These are phyloP conservation scores for Podospora bellae-mahoneyi DNA, from an alignment of 495 filamentous ascomycete species.

Conservation along the genomic window DNA sequence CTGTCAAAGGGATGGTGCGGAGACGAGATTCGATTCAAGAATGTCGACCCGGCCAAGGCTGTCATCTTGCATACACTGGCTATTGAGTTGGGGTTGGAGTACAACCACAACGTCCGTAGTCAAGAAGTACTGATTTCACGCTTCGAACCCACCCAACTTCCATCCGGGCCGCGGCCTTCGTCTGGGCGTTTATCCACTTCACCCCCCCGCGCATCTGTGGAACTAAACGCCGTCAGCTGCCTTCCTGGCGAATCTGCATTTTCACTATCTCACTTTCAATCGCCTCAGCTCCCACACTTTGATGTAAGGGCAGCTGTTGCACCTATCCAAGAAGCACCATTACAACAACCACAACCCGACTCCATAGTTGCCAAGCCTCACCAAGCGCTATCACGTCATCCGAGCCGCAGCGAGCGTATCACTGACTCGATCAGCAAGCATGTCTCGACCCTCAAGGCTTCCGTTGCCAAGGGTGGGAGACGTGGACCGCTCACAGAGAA, in stretches of 20 bases:
- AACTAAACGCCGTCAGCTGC: slow-evolving; percentile 18
- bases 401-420: slow-evolving; percentile 30
- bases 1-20: slow-evolving; percentile 29
- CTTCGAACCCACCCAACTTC: slow-evolving; percentile 4
- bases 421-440: slow-evolving; percentile 34
- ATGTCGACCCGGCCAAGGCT: slow-evolving; percentile 30
- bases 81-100: slow-evolving; percentile 28
- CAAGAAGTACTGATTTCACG: slow-evolving; percentile 26
- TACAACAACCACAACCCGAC: neutral
- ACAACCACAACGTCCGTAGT: slow-evolving; percentile 25
- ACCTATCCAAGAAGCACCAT: neutral
- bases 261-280: neutral
- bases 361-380: neutral
- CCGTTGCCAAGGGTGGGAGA: slow-evolving; percentile 31
- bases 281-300: neutral
- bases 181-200: slow-evolving; percentile 11
- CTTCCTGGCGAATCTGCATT: slow-evolving; percentile 9
- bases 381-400: slow-evolving; percentile 21
- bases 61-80: slow-evolving; percentile 26
- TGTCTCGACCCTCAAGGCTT: slow-evolving; percentile 28
- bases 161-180: neutral
- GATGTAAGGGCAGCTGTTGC: neutral
- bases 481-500: slow-evolving; percentile 29
- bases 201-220: slow-evolving; percentile 18
- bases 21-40: slow-evolving; percentile 33